Conservation (phyloP, 192 early-diverging fungal genomes). For the Linnemannia schmuckeri region DNA sequence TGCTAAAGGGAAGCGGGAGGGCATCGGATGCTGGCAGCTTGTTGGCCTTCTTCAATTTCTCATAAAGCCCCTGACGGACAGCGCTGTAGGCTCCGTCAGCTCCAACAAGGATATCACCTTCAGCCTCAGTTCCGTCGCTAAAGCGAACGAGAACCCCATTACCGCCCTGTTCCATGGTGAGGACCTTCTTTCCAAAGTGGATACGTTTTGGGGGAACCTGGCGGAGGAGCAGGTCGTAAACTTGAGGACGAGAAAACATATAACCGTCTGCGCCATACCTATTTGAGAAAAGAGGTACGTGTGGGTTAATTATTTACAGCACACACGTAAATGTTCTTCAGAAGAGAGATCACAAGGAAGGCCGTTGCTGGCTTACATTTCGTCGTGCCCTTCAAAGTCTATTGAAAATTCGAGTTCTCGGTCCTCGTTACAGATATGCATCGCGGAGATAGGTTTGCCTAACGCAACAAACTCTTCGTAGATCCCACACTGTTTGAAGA, state of each 20-base stretch:
- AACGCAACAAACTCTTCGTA: conserved; percentile 4
- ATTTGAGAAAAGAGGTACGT: background rate
- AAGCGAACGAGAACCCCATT: conserved; percentile 19
- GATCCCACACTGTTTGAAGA: conserved; percentile 5
- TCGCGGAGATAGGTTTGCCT: background rate
- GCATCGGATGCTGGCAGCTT: conserved; percentile 15
- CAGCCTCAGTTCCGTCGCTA: background rate
- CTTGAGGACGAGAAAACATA: background rate
- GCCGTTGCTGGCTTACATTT: background rate
- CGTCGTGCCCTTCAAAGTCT: background rate
- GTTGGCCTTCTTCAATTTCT: background rate
- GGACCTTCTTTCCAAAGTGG: conserved; percentile 27
- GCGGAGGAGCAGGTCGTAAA: conserved; percentile 4
- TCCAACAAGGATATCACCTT: conserved; percentile 33
- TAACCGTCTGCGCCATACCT: background rate
- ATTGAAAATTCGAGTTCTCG: background rate
- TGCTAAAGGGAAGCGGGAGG: background rate
- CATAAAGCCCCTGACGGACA: conserved; percentile 19
- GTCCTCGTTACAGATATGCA: background rate
- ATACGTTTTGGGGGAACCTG: conserved; percentile 19
- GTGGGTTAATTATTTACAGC: background rate
- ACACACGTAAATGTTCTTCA: background rate
- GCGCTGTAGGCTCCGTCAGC: conserved; percentile 25
- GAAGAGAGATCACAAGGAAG: background rate
- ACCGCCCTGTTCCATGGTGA: conserved; percentile 11